A percentile compares a stretch with the other conserved stretches of the same genome.
phyloP scores from a whole-genome alignment of 257 asterid genomes.

The Jasminum sambac region DNA sequence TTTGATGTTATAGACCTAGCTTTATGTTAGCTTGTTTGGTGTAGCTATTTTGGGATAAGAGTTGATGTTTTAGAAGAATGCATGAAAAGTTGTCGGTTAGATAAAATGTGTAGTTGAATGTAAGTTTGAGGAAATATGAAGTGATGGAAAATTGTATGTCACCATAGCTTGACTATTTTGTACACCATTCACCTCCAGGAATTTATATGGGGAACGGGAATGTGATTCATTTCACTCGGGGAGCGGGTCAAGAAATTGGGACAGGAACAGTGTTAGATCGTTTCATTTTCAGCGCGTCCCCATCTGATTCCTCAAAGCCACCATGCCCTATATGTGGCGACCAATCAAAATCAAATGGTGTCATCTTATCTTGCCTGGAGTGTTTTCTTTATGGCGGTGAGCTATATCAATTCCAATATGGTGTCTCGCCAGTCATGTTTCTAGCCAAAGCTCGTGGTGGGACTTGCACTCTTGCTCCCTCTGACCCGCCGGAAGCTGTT shows the following conservation, averaged over 20 bases:
- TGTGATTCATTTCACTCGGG: constrained; percentile 88
- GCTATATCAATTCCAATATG: constrained; percentile 63
- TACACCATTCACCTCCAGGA: constrained; percentile 45
- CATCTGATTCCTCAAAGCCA: constrained; percentile 43
- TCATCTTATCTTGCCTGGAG: constrained; percentile 82
- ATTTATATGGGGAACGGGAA: constrained; percentile 70
- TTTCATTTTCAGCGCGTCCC: constrained; percentile 70
- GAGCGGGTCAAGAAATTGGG: constrained; percentile 80
- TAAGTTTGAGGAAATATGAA: too few species aligned
- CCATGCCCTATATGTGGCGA: constrained; percentile 82
- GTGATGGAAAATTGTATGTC: background rate
- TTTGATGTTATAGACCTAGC: background rate
- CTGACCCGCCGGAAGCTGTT: constrained; percentile 66
- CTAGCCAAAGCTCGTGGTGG: constrained; percentile 87
- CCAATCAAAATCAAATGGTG: constrained; percentile 58
- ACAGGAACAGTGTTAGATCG: constrained; percentile 76
- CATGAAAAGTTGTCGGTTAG: too few species aligned
- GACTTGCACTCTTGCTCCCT: constrained; percentile 68
- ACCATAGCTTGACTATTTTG: background rate
- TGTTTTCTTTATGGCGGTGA: constrained; percentile 75
- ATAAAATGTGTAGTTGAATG: too few species aligned
- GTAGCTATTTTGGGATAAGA: too few species aligned
- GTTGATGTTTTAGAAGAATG: too few species aligned
- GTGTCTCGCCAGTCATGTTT: constrained; percentile 50
- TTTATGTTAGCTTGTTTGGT: background rate